These are phyloP conservation scores for Fusarium sp. DNA, from an alignment of 2,329 filamentous ascomycete species.

Conservation along the genomic window DNA sequence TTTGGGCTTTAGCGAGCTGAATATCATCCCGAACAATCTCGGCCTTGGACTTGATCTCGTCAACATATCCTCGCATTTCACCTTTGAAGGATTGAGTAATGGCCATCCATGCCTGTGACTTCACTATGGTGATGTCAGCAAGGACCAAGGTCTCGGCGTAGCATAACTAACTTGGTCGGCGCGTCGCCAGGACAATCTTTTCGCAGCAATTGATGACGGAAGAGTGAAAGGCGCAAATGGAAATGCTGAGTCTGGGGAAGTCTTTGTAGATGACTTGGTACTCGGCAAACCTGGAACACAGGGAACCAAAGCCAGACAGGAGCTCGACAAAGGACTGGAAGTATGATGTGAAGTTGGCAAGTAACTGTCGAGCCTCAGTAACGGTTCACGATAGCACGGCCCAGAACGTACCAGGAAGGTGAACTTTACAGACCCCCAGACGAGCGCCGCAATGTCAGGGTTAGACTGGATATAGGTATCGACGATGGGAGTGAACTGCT, in stretches of 20 bases:
- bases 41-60: conserved; percentile 17
- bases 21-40: conserved; percentile 8
- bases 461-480: conserved; percentile 21
- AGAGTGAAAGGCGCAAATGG: conserved; percentile 13
- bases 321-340: conserved; percentile 31
- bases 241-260: neutral
- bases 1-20: conserved; percentile 4
- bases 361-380: conserved; percentile 1
- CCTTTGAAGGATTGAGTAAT: conserved; percentile 20
- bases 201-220: conserved; percentile 18
- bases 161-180: conserved; percentile 1
- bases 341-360: conserved; percentile 31
- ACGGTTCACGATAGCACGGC: neutral
- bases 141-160: accelerated
- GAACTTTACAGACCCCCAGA: conserved; percentile 22
- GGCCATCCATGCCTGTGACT: conserved; percentile 4
- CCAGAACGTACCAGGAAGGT: conserved; percentile 11
- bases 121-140: neutral
- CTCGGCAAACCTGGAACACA: conserved; percentile 8
- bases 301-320: conserved; percentile 7
- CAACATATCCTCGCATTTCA: conserved; percentile 13
- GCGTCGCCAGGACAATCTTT: neutral
- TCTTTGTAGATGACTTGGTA: conserved; percentile 13
- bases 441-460: conserved; percentile 1
- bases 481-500: conserved; percentile 21